Evolutionary conservation across 2,329 filamentous ascomycete genomes (phyloP), one percentile per base, ranked within the genome.

Genomic region (Neoscytalidium dimidiatum): DNA sequence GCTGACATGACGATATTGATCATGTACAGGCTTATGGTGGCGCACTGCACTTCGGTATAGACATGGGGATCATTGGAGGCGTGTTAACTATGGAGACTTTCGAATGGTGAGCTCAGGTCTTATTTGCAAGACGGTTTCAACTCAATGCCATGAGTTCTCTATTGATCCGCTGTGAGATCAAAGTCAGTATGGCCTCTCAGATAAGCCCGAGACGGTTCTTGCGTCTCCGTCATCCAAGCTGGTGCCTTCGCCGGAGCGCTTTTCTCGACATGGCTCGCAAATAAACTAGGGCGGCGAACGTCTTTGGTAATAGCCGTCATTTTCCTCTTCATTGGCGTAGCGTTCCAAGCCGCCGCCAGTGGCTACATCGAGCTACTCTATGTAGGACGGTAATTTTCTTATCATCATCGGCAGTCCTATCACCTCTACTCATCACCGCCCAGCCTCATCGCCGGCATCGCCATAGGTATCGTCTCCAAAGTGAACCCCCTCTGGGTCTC

Each of bases 61-160:
- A 44, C 1, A 44, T 44, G 43, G 43, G 43, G 3, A 44, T 52
- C 2, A 52, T 52, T 3, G 87, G 88, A 35, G 88, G 88, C 69
- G 86, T 91, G 49, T 78, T 90, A 31, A 86, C 84, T 51, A 83
- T 90, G 78, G 77, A 80, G 17, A 79, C 81, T 7, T 89, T 89
- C 68, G 82, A 85, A 72, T 73, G 77, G 81, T 88, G 9, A 21
- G 14, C 19, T 4, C 43, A 77, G n/a, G n/a, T n/a, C n/a, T n/a
- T n/a, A n/a, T n/a, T n/a, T n/a, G n/a, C n/a, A n/a, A n/a, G n/a
- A n/a, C n/a, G n/a, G n/a, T n/a, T n/a, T n/a, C n/a, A n/a, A n/a
- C n/a, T n/a, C n/a, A n/a, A n/a, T n/a, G n/a, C n/a, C n/a, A 49
- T 44, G 3, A 44, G 3, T 44, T 7, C 8, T 21, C 17, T 8